Percentiles rank a stretch among this genome's conserved stretches.
Conservation (phyloP, 306 rosid species). For the Cicer bijugum region DNA sequence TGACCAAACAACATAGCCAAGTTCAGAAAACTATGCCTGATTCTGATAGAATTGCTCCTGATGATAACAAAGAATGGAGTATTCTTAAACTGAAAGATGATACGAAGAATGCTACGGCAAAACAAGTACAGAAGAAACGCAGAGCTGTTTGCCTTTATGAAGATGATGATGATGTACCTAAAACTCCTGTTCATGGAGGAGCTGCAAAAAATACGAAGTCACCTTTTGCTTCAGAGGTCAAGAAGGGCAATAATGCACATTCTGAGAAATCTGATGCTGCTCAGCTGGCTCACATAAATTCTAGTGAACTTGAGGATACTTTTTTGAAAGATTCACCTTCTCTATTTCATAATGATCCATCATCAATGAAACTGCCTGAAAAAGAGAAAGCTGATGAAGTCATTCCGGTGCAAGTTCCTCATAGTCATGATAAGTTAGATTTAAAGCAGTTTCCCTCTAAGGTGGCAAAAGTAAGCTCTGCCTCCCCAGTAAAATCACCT, state of each 20-base stretch:
- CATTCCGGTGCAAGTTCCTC: slow-evolving; percentile 38
- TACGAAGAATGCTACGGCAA: slow-evolving; percentile 48
- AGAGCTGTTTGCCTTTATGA: slow-evolving; percentile 86
- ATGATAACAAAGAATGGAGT: slow-evolving; percentile 56
- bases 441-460: slow-evolving; percentile 54
- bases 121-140: slow-evolving; percentile 62
- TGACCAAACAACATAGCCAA: slow-evolving; percentile 56
- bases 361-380: slow-evolving; percentile 49
- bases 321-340: slow-evolving; percentile 57
- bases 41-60: slow-evolving; percentile 54
- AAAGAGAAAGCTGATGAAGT: slow-evolving; percentile 56
- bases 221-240: slow-evolving; percentile 55
- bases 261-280: slow-evolving; percentile 51
- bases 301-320: slow-evolving; percentile 53
- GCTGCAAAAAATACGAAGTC: slow-evolving; percentile 61
- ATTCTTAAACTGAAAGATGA: slow-evolving; percentile 50
- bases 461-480: slow-evolving; percentile 56
- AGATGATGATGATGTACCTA: slow-evolving; percentile 71
- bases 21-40: slow-evolving; percentile 61
- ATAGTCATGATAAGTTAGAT: slow-evolving; percentile 62
- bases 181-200: slow-evolving; percentile 95
- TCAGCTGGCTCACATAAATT: slow-evolving; percentile 47
- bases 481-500: slow-evolving; percentile 76
- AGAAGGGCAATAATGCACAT: slow-evolving; percentile 53
- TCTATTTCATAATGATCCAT: slow-evolving; percentile 47